phyloP scores from a whole-genome alignment of 495 filamentous ascomycete genomes.

The Chaetomium tenue region DNA sequence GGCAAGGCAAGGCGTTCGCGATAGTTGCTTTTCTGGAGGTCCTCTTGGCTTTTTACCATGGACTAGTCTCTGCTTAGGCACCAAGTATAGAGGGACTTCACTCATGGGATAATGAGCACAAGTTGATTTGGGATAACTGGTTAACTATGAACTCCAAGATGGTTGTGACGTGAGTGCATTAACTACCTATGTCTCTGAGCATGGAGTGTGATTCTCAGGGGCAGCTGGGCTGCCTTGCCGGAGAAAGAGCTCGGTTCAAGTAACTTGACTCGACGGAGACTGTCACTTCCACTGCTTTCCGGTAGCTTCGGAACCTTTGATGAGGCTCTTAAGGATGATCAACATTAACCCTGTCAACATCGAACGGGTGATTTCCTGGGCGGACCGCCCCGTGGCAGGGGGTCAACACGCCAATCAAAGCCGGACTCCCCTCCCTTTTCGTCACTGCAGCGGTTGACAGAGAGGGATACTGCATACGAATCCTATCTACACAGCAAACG shows the following conservation, averaged over 20 bases:
- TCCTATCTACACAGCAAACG: not conserved
- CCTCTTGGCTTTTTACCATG: not conserved
- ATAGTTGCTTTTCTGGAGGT: not conserved
- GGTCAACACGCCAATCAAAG: not conserved
- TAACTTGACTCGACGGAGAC: no score
- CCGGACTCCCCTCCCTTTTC: not conserved
- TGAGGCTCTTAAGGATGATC: not conserved
- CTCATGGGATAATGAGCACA: not conserved
- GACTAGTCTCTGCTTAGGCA: not conserved
- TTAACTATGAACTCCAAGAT: no score
- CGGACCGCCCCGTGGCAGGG: not conserved
- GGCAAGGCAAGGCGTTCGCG: slow-evolving; percentile 12
- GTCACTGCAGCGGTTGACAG: not conserved
- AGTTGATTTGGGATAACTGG: not conserved
- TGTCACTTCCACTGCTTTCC: no score
- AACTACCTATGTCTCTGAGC: no score
- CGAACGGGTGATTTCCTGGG: not conserved
- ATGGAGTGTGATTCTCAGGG: no score
- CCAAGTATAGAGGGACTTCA: not conserved
- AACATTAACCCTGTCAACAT: not conserved
- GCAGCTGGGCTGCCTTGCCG: no score
- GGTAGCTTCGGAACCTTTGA: no score
- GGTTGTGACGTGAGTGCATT: no score
- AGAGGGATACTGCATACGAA: not conserved
- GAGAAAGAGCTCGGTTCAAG: no score